phyloP scores from a whole-genome alignment of 306 rosid genomes.

The Vachellia collinsii region DNA sequence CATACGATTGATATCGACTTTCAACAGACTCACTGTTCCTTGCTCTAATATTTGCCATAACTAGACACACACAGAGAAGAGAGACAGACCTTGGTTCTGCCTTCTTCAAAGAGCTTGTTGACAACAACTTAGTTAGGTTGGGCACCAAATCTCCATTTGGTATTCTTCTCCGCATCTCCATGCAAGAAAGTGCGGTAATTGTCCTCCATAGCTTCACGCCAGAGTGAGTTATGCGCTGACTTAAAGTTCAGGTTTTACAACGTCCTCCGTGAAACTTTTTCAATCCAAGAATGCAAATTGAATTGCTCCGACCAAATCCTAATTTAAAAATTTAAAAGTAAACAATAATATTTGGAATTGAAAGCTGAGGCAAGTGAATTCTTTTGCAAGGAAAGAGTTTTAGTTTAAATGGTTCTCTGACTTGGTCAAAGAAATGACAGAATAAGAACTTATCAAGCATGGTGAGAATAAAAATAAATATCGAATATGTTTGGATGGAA shows the following conservation, averaged over 20 bases:
- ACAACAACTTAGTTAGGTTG: slow-evolving; percentile 60
- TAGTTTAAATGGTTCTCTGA: neutral
- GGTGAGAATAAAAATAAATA: neutral
- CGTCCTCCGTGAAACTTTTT: neutral
- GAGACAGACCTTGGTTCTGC: slow-evolving; percentile 24
- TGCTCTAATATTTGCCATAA: neutral
- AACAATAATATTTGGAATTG: neutral
- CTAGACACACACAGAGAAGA: neutral
- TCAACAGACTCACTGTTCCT: neutral
- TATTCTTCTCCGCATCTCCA: slow-evolving; percentile 56
- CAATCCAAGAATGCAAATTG: neutral
- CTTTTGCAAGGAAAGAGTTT: neutral
- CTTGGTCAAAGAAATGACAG: neutral
- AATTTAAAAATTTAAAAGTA: neutral
- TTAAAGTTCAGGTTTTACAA: neutral
- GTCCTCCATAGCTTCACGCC: slow-evolving; percentile 39
- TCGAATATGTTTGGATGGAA: neutral
- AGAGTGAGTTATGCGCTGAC: neutral
- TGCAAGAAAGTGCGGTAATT: slow-evolving; percentile 35
- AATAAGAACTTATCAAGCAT: neutral
- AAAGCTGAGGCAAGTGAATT: neutral
- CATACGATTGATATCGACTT: neutral
- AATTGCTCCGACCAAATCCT: neutral
- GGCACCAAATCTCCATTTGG: slow-evolving; percentile 60
- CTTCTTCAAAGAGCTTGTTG: slow-evolving; percentile 67